Evolutionary conservation across 2,329 filamentous ascomycete genomes (phyloP).

Genomic region (Cytospora leucostoma): DNA sequence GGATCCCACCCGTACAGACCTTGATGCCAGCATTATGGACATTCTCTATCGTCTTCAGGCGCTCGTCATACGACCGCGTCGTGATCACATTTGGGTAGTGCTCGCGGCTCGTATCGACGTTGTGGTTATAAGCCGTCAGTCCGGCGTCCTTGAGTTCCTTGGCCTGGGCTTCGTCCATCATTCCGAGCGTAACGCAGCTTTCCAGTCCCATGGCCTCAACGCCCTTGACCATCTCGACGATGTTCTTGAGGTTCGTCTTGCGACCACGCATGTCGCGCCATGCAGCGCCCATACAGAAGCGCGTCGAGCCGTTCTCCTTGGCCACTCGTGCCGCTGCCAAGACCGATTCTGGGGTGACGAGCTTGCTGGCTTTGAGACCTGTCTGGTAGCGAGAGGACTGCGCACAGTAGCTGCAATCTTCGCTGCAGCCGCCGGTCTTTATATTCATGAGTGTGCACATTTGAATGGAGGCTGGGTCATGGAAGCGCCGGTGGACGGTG

Average conservation of each 20-base stretch:
- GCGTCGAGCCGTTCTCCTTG: slow-evolving; percentile 80
- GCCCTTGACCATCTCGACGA: slow-evolving; percentile 82
- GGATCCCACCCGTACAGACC: slow-evolving; percentile 86
- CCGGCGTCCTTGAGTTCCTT: slow-evolving; percentile 81
- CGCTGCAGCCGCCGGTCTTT: slow-evolving; percentile 88
- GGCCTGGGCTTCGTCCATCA: slow-evolving; percentile 83
- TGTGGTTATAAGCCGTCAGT: slow-evolving; percentile 91
- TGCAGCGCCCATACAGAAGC: slow-evolving; percentile 94
- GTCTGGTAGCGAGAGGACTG: slow-evolving; percentile 81
- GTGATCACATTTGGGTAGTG: slow-evolving; percentile 87
- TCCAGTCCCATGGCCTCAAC: slow-evolving; percentile 85
- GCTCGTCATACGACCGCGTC: slow-evolving; percentile 84
- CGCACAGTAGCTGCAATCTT: slow-evolving; percentile 92
- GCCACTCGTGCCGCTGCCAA: slow-evolving; percentile 76
- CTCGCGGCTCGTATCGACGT: slow-evolving; percentile 86
- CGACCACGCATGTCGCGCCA: slow-evolving; percentile 94
- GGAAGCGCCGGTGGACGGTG: slow-evolving; percentile 79
- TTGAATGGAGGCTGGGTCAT: slow-evolving; percentile 80
- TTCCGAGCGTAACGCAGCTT: slow-evolving; percentile 88
- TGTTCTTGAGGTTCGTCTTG: slow-evolving; percentile 79
- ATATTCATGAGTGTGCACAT: slow-evolving; percentile 97
- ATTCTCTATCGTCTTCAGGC: slow-evolving; percentile 74
- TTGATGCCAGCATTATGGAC: slow-evolving; percentile 86
- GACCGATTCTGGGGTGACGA: slow-evolving; percentile 78
- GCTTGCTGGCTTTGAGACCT: slow-evolving; percentile 76